A percentile compares a stretch with the other conserved stretches of the same genome.
These are phyloP conservation scores for Acanthamoeba sp. DNA, from an alignment of 208 protist genomes.

Conservation along the genomic window DNA sequence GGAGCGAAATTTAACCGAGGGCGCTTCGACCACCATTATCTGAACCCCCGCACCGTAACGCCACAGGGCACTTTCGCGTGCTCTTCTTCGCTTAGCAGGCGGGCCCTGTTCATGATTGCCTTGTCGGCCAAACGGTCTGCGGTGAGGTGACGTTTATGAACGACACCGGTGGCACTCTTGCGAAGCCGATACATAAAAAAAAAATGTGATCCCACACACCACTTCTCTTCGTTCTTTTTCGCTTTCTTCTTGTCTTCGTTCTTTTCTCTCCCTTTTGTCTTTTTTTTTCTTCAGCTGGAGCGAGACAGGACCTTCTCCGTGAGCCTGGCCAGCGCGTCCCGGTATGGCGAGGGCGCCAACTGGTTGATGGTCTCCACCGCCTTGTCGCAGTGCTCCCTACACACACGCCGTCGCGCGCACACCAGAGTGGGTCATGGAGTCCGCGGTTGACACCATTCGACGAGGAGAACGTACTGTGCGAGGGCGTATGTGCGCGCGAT, in stretches of 20 bases:
- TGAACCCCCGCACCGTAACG: background rate
- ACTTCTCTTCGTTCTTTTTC: too few relatives aligned
- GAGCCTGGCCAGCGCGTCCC: conserved; percentile 63
- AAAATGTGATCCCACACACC: too few relatives aligned
- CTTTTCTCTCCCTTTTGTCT: too few relatives aligned
- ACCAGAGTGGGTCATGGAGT: background rate
- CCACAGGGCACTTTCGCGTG: too few relatives aligned
- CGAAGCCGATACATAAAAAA: too few relatives aligned
- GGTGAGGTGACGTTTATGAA: too few relatives aligned
- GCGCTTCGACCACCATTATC: background rate
- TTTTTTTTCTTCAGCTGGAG: background rate
- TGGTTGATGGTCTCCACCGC: conserved; percentile 40
- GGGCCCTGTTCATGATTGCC: too few relatives aligned
- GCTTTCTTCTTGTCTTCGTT: too few relatives aligned
- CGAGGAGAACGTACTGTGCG: background rate
- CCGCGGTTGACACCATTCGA: too few relatives aligned
- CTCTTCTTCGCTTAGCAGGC: too few relatives aligned
- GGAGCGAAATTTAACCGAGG: background rate
- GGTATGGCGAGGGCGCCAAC: conserved; percentile 56
- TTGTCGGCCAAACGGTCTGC: too few relatives aligned
- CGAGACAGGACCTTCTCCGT: conserved; percentile 65
- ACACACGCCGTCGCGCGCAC: background rate
- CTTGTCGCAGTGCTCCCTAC: conserved; percentile 57
- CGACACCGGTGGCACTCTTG: too few relatives aligned
- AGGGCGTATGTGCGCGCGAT: conserved; percentile 32